A percentile compares a stretch with the other conserved stretches of the same genome.
Conservation (phyloP, 31 red algal species). For the Asparagopsis taxiformis region DNA sequence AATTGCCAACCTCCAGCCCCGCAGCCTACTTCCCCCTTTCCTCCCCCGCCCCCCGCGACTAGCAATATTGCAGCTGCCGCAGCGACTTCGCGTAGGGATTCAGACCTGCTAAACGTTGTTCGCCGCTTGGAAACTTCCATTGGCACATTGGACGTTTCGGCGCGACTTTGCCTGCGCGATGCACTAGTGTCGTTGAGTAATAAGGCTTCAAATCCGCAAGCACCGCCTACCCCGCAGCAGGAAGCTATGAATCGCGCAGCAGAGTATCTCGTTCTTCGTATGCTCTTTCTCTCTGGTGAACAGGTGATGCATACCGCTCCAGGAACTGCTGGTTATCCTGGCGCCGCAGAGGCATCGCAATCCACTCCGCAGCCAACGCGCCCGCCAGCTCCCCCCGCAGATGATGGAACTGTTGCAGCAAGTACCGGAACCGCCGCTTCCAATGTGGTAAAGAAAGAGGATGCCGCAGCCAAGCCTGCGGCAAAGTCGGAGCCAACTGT, state of each 20-base stretch:
- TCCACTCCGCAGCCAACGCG: background rate
- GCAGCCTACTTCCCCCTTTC: background rate
- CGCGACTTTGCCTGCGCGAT: slow-evolving; percentile 62
- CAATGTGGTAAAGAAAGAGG: too few relatives aligned
- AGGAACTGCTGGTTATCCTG: slow-evolving; percentile 14
- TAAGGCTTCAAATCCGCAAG: slow-evolving; percentile 58
- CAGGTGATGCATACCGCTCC: slow-evolving; percentile 66
- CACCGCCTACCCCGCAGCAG: slow-evolving; percentile 65
- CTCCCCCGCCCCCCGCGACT: background rate
- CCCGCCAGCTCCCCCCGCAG: background rate
- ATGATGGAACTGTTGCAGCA: slow-evolving; percentile 14
- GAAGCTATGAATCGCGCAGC: slow-evolving; percentile 76
- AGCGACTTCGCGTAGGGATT: slow-evolving; percentile 18
- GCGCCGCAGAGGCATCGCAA: background rate
- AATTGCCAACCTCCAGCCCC: background rate
- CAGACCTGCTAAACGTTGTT: slow-evolving; percentile 39
- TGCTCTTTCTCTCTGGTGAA: slow-evolving; percentile 72
- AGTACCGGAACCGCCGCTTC: background rate
- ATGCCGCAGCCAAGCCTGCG: too few relatives aligned
- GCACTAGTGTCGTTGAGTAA: slow-evolving; percentile 56
- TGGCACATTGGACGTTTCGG: slow-evolving; percentile 42
- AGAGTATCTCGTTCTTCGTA: slow-evolving; percentile 71
- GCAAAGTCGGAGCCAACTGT: too few relatives aligned
- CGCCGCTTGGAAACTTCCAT: slow-evolving; percentile 43
- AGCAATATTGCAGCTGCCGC: background rate